Conservation (phyloP, 2,329 filamentous ascomycete species). For the Fusarium cyanostomum region DNA sequence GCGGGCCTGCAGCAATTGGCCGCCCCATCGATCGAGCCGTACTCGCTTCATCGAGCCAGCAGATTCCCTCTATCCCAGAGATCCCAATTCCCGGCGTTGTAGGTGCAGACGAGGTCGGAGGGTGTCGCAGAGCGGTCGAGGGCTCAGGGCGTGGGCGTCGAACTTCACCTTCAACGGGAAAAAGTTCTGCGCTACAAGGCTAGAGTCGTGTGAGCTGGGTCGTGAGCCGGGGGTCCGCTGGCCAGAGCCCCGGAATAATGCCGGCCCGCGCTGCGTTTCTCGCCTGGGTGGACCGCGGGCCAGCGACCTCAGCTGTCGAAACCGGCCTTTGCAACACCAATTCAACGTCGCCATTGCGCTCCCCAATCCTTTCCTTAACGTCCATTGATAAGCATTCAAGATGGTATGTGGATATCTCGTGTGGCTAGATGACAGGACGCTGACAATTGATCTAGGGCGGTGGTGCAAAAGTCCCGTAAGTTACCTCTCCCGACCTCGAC, state of each 20-base stretch:
- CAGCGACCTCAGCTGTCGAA: slow-evolving; percentile 30
- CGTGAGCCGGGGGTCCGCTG: slow-evolving; percentile 11
- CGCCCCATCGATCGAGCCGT: slow-evolving; percentile 54
- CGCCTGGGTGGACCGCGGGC: slow-evolving; percentile 1
- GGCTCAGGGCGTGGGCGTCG: slow-evolving; percentile 20
- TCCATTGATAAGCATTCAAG: slow-evolving; percentile 56
- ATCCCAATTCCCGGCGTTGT: slow-evolving; percentile 23
- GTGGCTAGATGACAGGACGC: slow-evolving; percentile 29
- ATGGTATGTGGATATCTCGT: slow-evolving; percentile 59
- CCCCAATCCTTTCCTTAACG: slow-evolving; percentile 38
- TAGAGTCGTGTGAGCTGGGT: slow-evolving; percentile 48
- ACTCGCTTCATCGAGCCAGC: slow-evolving; percentile 53
- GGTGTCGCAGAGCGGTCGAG: slow-evolving; percentile 23
- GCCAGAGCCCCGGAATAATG: slow-evolving; percentile 32
- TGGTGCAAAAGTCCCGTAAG: slow-evolving; percentile 73
- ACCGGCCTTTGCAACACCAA: slow-evolving; percentile 27
- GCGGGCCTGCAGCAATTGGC: slow-evolving; percentile 53
- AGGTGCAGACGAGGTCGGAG: slow-evolving; percentile 7
- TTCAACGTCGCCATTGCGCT: slow-evolving; percentile 47
- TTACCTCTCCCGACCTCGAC: slow-evolving; percentile 38
- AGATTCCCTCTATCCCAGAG: slow-evolving; percentile 28
- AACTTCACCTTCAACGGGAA: slow-evolving; percentile 40
- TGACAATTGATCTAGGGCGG: slow-evolving; percentile 70
- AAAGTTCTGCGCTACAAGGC: slow-evolving; percentile 49
- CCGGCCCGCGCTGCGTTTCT: slow-evolving; percentile 37